Evolutionary conservation across 768 basidiomycete genomes (phyloP).

Genomic region (Kwoniella heveanensis): DNA sequence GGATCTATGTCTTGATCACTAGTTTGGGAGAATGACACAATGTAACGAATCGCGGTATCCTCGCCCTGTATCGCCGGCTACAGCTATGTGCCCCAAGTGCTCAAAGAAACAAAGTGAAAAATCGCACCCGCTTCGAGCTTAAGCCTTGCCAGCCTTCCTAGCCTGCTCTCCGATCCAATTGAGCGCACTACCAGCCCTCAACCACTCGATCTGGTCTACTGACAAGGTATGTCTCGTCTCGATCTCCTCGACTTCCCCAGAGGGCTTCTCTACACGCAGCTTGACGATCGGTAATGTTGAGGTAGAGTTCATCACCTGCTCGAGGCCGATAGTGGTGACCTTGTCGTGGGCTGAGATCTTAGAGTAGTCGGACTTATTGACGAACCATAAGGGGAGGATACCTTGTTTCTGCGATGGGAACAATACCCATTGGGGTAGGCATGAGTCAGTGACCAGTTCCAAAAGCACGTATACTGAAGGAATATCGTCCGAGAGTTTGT

Average conservation of each 20-base stretch:
- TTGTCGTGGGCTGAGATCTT: constrained; percentile 76
- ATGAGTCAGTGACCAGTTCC: too few species aligned
- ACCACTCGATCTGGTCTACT: constrained; percentile 84
- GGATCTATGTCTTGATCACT: too few species aligned
- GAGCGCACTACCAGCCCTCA: constrained; percentile 81
- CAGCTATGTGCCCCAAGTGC: too few species aligned
- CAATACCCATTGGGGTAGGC: too few species aligned
- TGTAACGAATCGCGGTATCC: too few species aligned
- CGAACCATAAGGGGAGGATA: constrained; percentile 91
- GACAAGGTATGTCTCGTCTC: constrained; percentile 86
- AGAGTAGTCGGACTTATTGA: constrained; percentile 78
- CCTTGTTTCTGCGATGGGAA: constrained; percentile 80
- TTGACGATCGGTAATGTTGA: constrained; percentile 59
- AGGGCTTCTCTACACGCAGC: constrained; percentile 68
- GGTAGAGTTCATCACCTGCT: constrained; percentile 60
- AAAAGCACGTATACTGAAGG: too few species aligned
- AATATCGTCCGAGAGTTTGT: too few species aligned
- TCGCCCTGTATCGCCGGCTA: too few species aligned
- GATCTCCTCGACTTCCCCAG: constrained; percentile 69
- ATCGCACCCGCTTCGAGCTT: too few species aligned
- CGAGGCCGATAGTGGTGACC: constrained; percentile 80
- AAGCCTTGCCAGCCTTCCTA: constrained; percentile 23
- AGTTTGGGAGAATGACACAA: too few species aligned
- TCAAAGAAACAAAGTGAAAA: too few species aligned
- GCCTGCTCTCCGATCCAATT: constrained; percentile 68